Base-by-base conservation (phyloP, 2,329 filamentous ascomycete species). In the Arthrobotrys iridis region DNA sequence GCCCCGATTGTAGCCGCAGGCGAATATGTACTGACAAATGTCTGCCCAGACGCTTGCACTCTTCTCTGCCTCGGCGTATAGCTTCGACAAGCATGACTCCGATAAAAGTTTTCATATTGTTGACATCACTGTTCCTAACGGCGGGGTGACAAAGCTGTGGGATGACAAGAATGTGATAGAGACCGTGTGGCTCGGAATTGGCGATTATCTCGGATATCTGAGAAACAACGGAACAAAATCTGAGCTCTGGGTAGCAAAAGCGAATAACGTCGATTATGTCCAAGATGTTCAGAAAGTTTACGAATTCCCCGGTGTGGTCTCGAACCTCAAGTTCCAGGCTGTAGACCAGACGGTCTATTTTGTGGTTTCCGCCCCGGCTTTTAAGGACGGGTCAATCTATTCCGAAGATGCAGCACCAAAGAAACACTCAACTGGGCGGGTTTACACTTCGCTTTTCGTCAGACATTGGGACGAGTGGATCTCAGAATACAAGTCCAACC, bases 391-490 rank as follows among this genome's bases (percentile, higher is more conserved):
- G 3, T 84, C 87, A 0, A 85, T 95, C 24, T 89, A 89, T 82
- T 91, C 91, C 80, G 84, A 88, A 10, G 85, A 88, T 37, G 84
- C 85, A 11, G 88, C 87, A 37, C 83, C 87, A 77, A 88, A 89
- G 79, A 84, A 87, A 1, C 82, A 85, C 22, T 89, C 89, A 18
- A 87, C 88, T 2, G 92, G 88, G 26, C 89, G 87, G 79, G 86
- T 93, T 20, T 95, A 95, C 81, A 88, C 88, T 18, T 88, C 87
- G 52, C 87, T 93, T 24, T 95, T 92, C 79, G 91, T 92, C 26
- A 87, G 92, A 11, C 91, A 96, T 80, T 96, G 92, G 92, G 92
- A 96, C 80, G 82, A 86, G n/a, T 96, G 90, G 83, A 84, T 89
- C 24, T 88, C 87, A 0, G 86, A 89, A 48, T 89, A 91, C 79